Conservation (phyloP, 345 rosid species). For the Gossypium turneri region DNA sequence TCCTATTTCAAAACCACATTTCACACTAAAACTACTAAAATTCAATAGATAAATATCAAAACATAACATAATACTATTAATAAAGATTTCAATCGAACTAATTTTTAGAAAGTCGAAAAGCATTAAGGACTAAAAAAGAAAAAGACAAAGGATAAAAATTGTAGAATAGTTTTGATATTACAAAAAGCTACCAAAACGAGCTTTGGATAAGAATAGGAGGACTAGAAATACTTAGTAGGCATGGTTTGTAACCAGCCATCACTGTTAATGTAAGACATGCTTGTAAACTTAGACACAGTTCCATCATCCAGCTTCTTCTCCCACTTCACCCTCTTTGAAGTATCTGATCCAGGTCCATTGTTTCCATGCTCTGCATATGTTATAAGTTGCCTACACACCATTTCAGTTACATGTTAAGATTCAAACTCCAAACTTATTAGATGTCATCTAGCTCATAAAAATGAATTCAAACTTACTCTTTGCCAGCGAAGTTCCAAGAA, state of each 20-base stretch:
- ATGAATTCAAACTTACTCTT: slow-evolving; percentile 28
- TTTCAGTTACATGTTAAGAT: too few relatives aligned
- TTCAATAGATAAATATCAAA: too few relatives aligned
- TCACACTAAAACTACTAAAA: too few relatives aligned
- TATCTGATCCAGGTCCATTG: slow-evolving; percentile 45
- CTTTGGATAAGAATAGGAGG: background rate
- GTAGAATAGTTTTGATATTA: too few relatives aligned
- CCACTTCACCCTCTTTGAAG: slow-evolving; percentile 41
- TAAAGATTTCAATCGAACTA: too few relatives aligned
- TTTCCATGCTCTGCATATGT: slow-evolving; percentile 37
- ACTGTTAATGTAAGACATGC: slow-evolving; percentile 36
- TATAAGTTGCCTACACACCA: slow-evolving; percentile 31
- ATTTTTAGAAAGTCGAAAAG: too few relatives aligned
- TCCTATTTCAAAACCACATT: too few relatives aligned
- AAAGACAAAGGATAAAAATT: too few relatives aligned
- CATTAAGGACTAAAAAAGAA: background rate
- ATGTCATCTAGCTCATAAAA: background rate
- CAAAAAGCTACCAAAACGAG: too few relatives aligned
- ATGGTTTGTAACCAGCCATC: slow-evolving; percentile 48
- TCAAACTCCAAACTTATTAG: too few relatives aligned
- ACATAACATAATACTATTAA: too few relatives aligned
- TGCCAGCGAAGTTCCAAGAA: slow-evolving; percentile 33
- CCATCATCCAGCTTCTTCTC: slow-evolving; percentile 23
- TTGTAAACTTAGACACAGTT: slow-evolving; percentile 14
- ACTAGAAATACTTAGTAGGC: slow-evolving; percentile 25